Evolutionary conservation across 495 filamentous ascomycete species (phyloP).

Genomic region (Aspergillus conjunctus): DNA sequence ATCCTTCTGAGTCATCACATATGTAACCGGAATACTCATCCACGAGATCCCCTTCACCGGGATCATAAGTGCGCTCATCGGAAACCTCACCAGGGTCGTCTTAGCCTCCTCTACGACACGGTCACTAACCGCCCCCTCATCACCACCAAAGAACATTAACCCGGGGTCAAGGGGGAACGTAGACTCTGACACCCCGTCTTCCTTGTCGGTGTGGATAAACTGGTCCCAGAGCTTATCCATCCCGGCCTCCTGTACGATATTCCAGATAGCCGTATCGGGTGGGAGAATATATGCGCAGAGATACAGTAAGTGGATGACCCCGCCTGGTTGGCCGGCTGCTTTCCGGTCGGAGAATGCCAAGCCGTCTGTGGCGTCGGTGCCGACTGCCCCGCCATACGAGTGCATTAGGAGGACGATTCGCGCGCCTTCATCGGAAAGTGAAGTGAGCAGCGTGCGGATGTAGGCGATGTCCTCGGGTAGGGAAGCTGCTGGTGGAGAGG

Average conservation of each 20-base stretch:
- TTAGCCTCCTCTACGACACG: constrained; percentile 23
- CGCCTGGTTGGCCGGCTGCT: constrained; percentile 29
- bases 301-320: constrained; percentile 44
- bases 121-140: constrained; percentile 12
- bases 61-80: constrained; percentile 29
- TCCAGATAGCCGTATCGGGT: constrained; percentile 22
- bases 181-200: no score
- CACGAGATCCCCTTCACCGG: constrained; percentile 32
- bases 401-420: constrained; percentile 41
- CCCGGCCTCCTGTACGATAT: constrained; percentile 28
- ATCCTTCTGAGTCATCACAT: constrained; percentile 38
- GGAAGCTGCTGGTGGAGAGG: constrained; percentile 27
- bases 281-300: constrained; percentile 39
- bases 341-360: constrained; percentile 29
- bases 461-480: constrained; percentile 31
- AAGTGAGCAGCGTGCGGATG: constrained; percentile 27
- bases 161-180: constrained; percentile 29
- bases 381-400: constrained; percentile 45
- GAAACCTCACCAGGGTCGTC: constrained; percentile 34
- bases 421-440: constrained; percentile 30
- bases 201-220: constrained; percentile 24
- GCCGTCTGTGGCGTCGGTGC: constrained; percentile 35
- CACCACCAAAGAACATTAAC: constrained; percentile 32
- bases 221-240: constrained; percentile 25
- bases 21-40: constrained; percentile 40